Base-by-base conservation (phyloP, 129 eudicot species). In the Centrapalus pauciflorus region DNA sequence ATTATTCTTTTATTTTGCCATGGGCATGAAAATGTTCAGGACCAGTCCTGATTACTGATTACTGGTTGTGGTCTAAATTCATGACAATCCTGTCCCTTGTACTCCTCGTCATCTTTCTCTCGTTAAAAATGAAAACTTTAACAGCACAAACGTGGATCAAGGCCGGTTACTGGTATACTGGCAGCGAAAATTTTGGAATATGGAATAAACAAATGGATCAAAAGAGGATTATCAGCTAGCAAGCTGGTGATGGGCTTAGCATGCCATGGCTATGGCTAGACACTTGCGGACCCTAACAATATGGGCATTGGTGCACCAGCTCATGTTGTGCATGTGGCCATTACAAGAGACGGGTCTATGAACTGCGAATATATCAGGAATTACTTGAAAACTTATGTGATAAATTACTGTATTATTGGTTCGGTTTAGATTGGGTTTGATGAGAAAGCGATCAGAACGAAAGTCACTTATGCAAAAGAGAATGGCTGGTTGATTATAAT, bases 151-250 rank as follows among this genome's bases (percentile, higher is more conserved):
- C n/a, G n/a, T n/a, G n/a, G n/a, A 83, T 88, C 8, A 70, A 75
- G 24, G 83, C 63, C 3, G 88, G 66, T 58, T 88, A 84, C 29
- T 88, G 96, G 96, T 84, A 79, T 55, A 78, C 82, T 0, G 90
- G 69, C 0, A 84, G 95, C 55, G 77, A 46, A 7, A 4, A 86
- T 81, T 23, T 81, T 80, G 1, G 75, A 78, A 57, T 23, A 54
- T n/a, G 95, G 95, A n/a, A 45, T 87, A 8, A 32, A 21, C 0
- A 58, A 60, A 10, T 87, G 90, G 95, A 48, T 66, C 8, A 79
- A 66, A 50, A 69, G 80, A 2, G 87, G 87, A 13, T 52, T 85
- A 1, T 29, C 46, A 0, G 49, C 79, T 3, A 79, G 62, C 1
- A 76, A 85, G 46, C 26, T 79, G 10, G 85, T 74, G 6, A 7